Percentiles rank a stretch among this genome's conserved stretches.
phyloP scores from a whole-genome alignment of 2,329 filamentous ascomycete species.

The Beauveria pseudobassiana region DNA sequence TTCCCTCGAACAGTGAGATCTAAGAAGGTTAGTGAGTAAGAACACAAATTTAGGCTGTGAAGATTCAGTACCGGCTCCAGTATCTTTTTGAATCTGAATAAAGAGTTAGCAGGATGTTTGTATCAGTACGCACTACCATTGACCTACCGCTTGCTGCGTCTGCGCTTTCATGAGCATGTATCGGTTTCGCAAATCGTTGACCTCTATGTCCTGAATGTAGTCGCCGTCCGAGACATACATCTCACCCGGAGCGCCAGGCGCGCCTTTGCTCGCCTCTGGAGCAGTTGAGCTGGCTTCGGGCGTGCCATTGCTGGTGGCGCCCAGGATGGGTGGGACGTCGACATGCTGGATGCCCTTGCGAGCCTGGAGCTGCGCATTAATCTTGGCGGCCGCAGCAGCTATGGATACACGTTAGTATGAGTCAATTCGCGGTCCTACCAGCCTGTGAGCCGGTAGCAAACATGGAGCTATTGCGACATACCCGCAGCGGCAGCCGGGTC shows the following conservation, averaged over 20 bases:
- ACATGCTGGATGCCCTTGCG: constrained; percentile 88
- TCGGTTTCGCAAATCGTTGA: constrained; percentile 94
- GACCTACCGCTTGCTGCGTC: constrained; percentile 99
- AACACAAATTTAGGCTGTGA: not conserved
- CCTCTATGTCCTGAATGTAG: constrained; percentile 97
- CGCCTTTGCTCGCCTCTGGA: constrained; percentile 17
- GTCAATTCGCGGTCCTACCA: not conserved
- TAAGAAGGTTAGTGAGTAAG: constrained; percentile 36
- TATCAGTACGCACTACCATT: not conserved
- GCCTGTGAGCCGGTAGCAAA: not conserved
- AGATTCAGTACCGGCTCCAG: constrained; percentile 90
- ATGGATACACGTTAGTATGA: constrained; percentile 13
- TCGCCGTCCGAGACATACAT: constrained; percentile 95
- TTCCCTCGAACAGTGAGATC: constrained; percentile 97
- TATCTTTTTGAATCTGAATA: constrained; percentile 95
- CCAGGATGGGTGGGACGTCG: constrained; percentile 75
- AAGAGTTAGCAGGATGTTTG: not conserved
- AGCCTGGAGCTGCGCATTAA: constrained; percentile 75
- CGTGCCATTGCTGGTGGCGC: constrained; percentile 40
- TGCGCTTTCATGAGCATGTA: constrained; percentile 96
- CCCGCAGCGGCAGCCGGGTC: constrained; percentile 75
- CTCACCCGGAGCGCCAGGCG: constrained; percentile 61
- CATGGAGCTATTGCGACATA: constrained; percentile 31
- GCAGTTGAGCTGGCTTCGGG: constrained; percentile 28
- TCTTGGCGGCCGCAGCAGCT: constrained; percentile 84